Evolutionary conservation across 192 early-diverging fungal species (phyloP).

Genomic region (Coemansia reversa): DNA sequence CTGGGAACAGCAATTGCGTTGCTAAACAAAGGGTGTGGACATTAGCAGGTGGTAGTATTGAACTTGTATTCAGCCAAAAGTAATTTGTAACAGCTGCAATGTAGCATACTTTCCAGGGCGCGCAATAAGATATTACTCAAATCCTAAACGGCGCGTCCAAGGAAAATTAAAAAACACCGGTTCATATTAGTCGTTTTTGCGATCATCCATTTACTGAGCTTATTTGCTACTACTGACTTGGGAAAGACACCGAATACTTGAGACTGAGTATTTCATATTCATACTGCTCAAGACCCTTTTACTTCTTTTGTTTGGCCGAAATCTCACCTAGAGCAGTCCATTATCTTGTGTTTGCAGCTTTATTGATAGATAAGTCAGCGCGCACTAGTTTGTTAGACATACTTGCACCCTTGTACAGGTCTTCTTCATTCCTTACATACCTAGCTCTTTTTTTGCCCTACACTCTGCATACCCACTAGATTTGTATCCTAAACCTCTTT

Average conservation of each 20-base stretch:
- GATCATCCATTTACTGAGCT: not conserved
- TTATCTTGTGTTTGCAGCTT: not conserved
- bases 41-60: too few relatives aligned
- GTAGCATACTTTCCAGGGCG: too few relatives aligned
- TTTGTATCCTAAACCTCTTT: not conserved
- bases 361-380: not conserved
- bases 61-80: too few relatives aligned
- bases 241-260: constrained; percentile 4
- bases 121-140: too few relatives aligned
- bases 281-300: constrained; percentile 21
- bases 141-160: too few relatives aligned
- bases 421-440: not conserved
- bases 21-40: too few relatives aligned
- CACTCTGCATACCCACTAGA: constrained; percentile 10
- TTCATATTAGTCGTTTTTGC: too few relatives aligned
- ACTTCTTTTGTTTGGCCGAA: constrained; percentile 17
- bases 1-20: too few relatives aligned
- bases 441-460: constrained; percentile 3
- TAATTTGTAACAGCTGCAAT: too few relatives aligned
- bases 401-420: constrained; percentile 3
- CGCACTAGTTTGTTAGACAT: constrained; percentile 12
- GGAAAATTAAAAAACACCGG: too few relatives aligned
- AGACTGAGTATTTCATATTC: constrained; percentile 15
- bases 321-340: not conserved
- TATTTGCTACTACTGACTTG: constrained; percentile 25